Base-by-base conservation (phyloP, 2,329 filamentous ascomycete species). In the Malbranchea cinnamomea region DNA sequence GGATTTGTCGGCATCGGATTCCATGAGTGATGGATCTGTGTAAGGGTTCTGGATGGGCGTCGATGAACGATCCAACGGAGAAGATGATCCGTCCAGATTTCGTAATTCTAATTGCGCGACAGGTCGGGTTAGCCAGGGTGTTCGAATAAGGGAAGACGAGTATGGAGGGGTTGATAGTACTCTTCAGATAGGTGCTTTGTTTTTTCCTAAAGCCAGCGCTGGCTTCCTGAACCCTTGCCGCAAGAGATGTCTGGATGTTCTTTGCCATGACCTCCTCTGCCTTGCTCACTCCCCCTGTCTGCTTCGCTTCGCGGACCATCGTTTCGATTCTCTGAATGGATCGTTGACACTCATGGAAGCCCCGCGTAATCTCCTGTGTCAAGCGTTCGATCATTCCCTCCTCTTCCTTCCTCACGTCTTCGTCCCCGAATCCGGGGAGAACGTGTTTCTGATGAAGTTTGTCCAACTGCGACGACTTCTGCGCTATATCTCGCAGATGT, bases 361-460 rank as follows among this genome's bases (percentile, higher is more conserved):
- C 71, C 37, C 73, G 72, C 1, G 89, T 98, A 47, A 98, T 89
- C 37, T 79, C 72, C 55, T 91, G 82, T 0, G 89, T 98, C 46
- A 95, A 63, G 38, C 67, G 65, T 60, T 98, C 89, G 46, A 98
- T 98, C 50, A 91, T 77, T 29, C 71, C 62, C 59, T 95, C 89
- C 53, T 98, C 89, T 37, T 71, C 70, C 51, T 67, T 76, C 59
- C 93, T 89, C 23, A 83, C 71, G 32, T 84, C 81, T 44, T 95
- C 87, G 46, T 98, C 89, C 49, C 95, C 84, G 57, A 98, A 98
- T 16, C 87, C 85, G 0, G 89, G 89, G 9, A 98, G 67, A 24
- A 98, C 80, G 57, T 98, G 89, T 53, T 95, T 95, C 57, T 93
- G 84, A 54, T 98, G 89, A 37, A 98, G 64, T 49, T 85, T 82